Evolutionary conservation across 2,329 filamentous ascomycete species (phyloP), one percentile per base, ranked within the genome.

Genomic region (Diaporthe sp.): DNA sequence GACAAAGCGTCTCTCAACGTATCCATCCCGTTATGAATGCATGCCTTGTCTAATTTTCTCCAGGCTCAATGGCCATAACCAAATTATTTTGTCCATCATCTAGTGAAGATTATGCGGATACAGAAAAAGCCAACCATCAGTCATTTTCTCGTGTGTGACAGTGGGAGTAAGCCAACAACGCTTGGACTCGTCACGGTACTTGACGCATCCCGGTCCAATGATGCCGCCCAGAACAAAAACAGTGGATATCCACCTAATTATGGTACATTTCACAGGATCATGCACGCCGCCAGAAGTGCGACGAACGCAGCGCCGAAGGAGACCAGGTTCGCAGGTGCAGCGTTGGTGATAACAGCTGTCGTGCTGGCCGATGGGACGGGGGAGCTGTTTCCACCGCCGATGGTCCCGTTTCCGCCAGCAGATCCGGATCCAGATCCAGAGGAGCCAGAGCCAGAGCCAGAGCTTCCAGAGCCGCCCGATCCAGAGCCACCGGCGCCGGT

Each of bases 371-470:
- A 50, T 2, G 74, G 60, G 9, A 42, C 15, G 25, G 55, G 45
- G 66, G n/a, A 40, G 45, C 66, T 28, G 10, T 19, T 25, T 5
- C 61, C 61, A 13, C 61, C 73, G 10, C 40, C 50, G 19, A 72
- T 45, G 6, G 68, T 71, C 8, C 71, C 72, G 30, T 69, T 60
- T 25, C 55, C 47, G 30, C 71, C 35, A n/a, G 61, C 45, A 6
- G 72, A 70, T 0, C 73, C 73, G 38, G 74, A 71, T 4, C 74
- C 74, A 4, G 74, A 71, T 35, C 61, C 47, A 19, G 69, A 71
- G 12, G 74, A 71, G 42, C 61, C 47, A 19, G 69, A 71, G 12
- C 67, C 57, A 9, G 72, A 70, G 4, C 72, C 72, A 3, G 72
- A 70, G 9, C 66, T 40, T 2, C 40, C n/a, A 10, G 73, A 68